Percentiles rank a stretch among this genome's conserved stretches.
Evolutionary conservation across 1,139 yeast genomes (phyloP).

Genomic region (Magnusiomyces suaveolens): DNA sequence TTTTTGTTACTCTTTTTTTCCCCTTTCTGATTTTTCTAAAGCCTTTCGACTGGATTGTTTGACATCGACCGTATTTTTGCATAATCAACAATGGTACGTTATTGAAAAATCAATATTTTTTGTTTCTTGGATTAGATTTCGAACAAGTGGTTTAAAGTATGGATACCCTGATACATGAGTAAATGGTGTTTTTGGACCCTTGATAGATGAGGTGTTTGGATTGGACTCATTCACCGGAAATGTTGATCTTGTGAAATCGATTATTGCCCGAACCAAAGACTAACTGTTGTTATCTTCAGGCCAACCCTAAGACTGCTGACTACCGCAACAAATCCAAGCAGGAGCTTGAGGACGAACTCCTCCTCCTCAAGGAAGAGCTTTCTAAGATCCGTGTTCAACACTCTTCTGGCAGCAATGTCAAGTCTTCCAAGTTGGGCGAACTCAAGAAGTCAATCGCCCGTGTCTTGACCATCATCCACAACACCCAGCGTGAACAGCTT

Average conservation of each 20-base stretch:
- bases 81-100: slow-evolving; percentile 3
- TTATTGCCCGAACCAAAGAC: too few species aligned
- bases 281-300: slow-evolving; percentile 36
- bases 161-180: too few species aligned
- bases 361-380: slow-evolving; percentile 94
- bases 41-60: slow-evolving; percentile 2
- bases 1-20: not conserved
- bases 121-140: too few species aligned
- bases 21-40: too few species aligned
- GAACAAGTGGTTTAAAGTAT: too few species aligned
- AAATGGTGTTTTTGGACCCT: too few species aligned
- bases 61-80: slow-evolving; percentile 1
- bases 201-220: too few species aligned
- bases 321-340: slow-evolving; percentile 96
- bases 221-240: too few species aligned
- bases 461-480: slow-evolving; percentile 94
- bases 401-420: slow-evolving; percentile 34
- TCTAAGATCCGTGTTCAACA: slow-evolving; percentile 95
- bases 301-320: slow-evolving; percentile 91
- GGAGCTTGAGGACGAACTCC: slow-evolving; percentile 88
- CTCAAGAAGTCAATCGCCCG: slow-evolving; percentile 98
- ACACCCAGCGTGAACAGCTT: slow-evolving; percentile 91
- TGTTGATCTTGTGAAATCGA: too few species aligned
- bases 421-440: slow-evolving; percentile 68
- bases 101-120: too few species aligned